Percentiles rank a stretch among this genome's conserved stretches.
Conservation (phyloP, 306 rosid genomes). For the Alnus rubra region DNA sequence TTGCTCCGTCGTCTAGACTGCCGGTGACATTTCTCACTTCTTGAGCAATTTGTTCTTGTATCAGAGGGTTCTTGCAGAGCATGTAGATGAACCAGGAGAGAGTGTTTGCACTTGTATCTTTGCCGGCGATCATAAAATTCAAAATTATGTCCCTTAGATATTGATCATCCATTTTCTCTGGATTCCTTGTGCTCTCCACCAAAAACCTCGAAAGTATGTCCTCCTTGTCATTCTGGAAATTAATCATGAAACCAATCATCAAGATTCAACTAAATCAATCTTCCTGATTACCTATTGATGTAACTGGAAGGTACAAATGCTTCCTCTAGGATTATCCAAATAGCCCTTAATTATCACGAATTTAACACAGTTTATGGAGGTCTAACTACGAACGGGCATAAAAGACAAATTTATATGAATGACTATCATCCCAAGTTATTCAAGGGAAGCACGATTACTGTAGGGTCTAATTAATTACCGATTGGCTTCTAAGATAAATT, state of each 20-base stretch:
- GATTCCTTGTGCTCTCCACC: conserved; percentile 61
- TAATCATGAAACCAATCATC: neutral
- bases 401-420: too few relatives aligned
- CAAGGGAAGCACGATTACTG: too few relatives aligned
- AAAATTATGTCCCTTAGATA: conserved; percentile 70
- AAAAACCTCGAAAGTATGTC: conserved; percentile 83
- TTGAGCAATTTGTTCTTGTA: conserved; percentile 65
- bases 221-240: conserved; percentile 52
- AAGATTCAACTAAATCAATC: conserved; percentile 1
- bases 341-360: neutral
- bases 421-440: too few relatives aligned
- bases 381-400: too few relatives aligned
- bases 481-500: too few relatives aligned
- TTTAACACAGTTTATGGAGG: too few relatives aligned
- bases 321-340: too few relatives aligned
- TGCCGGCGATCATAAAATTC: conserved; percentile 74
- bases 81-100: conserved; percentile 83
- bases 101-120: conserved; percentile 69
- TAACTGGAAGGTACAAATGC: too few relatives aligned
- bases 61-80: conserved; percentile 71
- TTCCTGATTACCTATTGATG: neutral
- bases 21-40: conserved; percentile 59
- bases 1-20: conserved; percentile 30
- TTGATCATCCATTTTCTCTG: conserved; percentile 52
- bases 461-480: too few relatives aligned